A percentile compares a stretch with the other conserved stretches of the same genome.
These are phyloP conservation scores for Antrodiella citrinella DNA, from an alignment of 768 basidiomycete species.

Conservation along the genomic window DNA sequence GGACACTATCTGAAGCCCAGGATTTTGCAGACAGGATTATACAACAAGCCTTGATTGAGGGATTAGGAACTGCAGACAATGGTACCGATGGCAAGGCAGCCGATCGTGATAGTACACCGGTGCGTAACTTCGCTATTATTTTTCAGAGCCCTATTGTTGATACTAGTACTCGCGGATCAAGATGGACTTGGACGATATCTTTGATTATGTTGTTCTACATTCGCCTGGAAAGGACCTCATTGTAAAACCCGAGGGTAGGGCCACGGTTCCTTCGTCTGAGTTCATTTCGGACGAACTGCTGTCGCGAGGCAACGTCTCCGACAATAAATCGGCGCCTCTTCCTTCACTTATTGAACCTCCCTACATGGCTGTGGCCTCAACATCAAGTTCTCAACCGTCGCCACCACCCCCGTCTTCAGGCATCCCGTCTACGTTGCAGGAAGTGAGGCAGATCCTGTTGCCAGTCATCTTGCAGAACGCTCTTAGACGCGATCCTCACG, in stretches of 20 bases:
- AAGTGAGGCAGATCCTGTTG: neutral
- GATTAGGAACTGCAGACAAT: neutral
- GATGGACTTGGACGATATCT: neutral
- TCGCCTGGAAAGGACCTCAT: too few species aligned
- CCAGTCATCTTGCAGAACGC: constrained; percentile 11
- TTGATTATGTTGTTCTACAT: too few species aligned
- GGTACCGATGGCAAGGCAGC: neutral
- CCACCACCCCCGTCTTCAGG: too few species aligned
- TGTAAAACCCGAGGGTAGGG: too few species aligned
- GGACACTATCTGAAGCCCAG: neutral
- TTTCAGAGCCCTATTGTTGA: neutral
- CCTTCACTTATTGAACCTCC: neutral
- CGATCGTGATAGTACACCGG: neutral
- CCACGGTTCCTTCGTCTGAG: neutral
- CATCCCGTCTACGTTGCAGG: neutral
- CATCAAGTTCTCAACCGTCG: too few species aligned
- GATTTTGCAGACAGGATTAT: neutral
- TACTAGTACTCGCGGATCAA: neutral
- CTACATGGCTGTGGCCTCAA: too few species aligned
- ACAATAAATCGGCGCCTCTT: neutral
- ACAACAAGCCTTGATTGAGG: neutral
- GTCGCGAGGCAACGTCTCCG: neutral
- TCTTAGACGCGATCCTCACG: constrained; percentile 8
- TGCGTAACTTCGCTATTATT: neutral
- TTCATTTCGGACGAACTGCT: neutral